Conservation (phyloP, 345 rosid species). For the Salix arbutifolia region DNA sequence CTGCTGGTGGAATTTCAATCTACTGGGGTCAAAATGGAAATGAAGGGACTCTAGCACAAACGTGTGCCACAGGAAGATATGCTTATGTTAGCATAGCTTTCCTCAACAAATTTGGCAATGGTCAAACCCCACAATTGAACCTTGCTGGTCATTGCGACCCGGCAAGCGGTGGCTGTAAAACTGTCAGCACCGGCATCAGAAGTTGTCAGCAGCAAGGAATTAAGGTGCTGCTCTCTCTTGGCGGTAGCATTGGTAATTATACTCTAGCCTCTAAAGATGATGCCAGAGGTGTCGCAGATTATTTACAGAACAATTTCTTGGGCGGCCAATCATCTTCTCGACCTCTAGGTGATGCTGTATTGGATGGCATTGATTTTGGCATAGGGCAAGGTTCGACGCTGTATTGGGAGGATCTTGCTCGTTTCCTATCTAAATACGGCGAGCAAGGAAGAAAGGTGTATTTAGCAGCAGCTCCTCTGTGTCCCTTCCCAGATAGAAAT, state of each 20-base stretch:
- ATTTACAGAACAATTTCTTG: constrained; percentile 25
- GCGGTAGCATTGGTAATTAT: constrained; percentile 30
- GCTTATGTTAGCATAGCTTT: constrained; percentile 28
- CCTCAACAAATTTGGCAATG: constrained; percentile 30
- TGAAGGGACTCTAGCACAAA: constrained; percentile 31
- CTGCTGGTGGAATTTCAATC: constrained; percentile 24
- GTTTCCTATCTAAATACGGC: constrained; percentile 14
- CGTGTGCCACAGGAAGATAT: constrained; percentile 25
- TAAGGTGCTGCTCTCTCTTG: constrained; percentile 30
- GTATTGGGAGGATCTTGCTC: constrained; percentile 25
- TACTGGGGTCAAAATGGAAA: constrained; percentile 38
- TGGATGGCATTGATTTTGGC: constrained; percentile 33
- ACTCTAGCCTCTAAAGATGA: constrained; percentile 20
- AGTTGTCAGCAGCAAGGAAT: constrained; percentile 27
- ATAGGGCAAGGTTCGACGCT: constrained; percentile 19
- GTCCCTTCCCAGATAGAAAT: constrained; percentile 25
- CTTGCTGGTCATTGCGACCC: constrained; percentile 37
- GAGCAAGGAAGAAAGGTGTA: constrained; percentile 19
- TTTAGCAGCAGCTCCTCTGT: constrained; percentile 29
- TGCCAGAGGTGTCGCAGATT: constrained; percentile 20
- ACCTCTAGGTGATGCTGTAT: constrained; percentile 18
- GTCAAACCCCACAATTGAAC: constrained; percentile 23
- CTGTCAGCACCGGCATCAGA: constrained; percentile 11
- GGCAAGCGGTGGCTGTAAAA: constrained; percentile 9
- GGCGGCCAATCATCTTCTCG: constrained; percentile 27